A percentile compares a stretch with the other conserved stretches of the same genome.
Evolutionary conservation across 371 early-diverging fungal species (phyloP).

Genomic region (Funneliformis caledonium): DNA sequence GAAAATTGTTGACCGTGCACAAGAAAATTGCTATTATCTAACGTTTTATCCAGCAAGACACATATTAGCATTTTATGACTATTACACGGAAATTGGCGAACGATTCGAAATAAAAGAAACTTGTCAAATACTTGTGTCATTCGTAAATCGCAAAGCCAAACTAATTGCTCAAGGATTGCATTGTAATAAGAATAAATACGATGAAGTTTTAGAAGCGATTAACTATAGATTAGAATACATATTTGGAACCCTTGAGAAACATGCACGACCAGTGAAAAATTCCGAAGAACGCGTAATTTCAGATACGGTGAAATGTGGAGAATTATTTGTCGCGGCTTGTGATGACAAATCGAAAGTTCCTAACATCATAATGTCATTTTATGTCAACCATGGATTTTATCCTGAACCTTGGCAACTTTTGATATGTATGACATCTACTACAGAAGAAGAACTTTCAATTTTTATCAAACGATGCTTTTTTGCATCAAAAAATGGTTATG

Average conservation of each 20-base stretch:
- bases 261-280: neutral
- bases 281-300: constrained; percentile 23
- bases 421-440: constrained; percentile 35
- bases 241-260: neutral
- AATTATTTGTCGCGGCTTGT: constrained; percentile 34
- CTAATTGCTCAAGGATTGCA: neutral
- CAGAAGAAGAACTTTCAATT: constrained; percentile 36
- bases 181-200: neutral
- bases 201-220: neutral
- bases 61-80: constrained; percentile 33
- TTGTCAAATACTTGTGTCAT: constrained; percentile 22
- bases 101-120: neutral
- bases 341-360: constrained; percentile 16
- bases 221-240: constrained; percentile 22
- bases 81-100: neutral
- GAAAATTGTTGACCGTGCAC: neutral
- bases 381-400: constrained; percentile 31
- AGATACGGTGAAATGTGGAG: constrained; percentile 9
- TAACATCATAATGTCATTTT: constrained; percentile 39
- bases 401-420: constrained; percentile 42
- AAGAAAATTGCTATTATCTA: constrained; percentile 38
- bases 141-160: constrained; percentile 26
- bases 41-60: constrained; percentile 37
- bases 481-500: constrained; percentile 35
- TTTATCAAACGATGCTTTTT: constrained; percentile 40